These are phyloP conservation scores for Hypoxylon sp. DNA, from an alignment of 2,329 filamentous ascomycete species.

Conservation along the genomic window DNA sequence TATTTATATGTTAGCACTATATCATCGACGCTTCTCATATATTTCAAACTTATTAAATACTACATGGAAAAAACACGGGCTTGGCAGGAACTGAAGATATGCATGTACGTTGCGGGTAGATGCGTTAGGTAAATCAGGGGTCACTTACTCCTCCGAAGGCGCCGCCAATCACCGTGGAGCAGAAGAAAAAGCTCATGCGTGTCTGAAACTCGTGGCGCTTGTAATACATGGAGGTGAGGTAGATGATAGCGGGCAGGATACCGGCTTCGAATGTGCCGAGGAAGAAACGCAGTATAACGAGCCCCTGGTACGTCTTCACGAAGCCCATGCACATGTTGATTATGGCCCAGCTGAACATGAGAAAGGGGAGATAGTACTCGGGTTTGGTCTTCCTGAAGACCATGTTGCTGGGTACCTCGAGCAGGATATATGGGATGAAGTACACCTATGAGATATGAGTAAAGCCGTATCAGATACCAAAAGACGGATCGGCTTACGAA, in stretches of 20 bases:
- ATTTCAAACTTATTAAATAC: too few species aligned
- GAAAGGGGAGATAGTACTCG: constrained; percentile 55
- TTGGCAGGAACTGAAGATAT: not conserved
- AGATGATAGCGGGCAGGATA: constrained; percentile 62
- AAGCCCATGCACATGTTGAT: constrained; percentile 64
- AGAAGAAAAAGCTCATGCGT: constrained; percentile 62
- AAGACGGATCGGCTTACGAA: constrained; percentile 49
- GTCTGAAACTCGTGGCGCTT: constrained; percentile 64
- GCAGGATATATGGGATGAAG: constrained; percentile 61
- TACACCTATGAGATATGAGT: constrained; percentile 47
- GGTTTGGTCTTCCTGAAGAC: constrained; percentile 61
- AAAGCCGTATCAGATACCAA: not conserved
- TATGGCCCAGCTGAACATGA: constrained; percentile 63
- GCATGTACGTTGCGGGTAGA: not conserved
- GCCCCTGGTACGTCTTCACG: constrained; percentile 57
- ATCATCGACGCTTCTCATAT: too few species aligned
- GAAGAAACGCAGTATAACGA: constrained; percentile 61
- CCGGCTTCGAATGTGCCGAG: constrained; percentile 64
- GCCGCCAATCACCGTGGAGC: constrained; percentile 59
- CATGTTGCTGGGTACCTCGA: constrained; percentile 64
- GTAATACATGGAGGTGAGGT: constrained; percentile 65
- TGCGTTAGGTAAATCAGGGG: not conserved
- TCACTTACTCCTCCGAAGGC: constrained; percentile 59
- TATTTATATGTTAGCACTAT: constrained; percentile 34
- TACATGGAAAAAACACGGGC: not conserved